A percentile compares a stretch with the other conserved stretches of the same genome.
Evolutionary conservation across 306 rosid species (phyloP).

Genomic region (Cucurbita argyrosperma): DNA sequence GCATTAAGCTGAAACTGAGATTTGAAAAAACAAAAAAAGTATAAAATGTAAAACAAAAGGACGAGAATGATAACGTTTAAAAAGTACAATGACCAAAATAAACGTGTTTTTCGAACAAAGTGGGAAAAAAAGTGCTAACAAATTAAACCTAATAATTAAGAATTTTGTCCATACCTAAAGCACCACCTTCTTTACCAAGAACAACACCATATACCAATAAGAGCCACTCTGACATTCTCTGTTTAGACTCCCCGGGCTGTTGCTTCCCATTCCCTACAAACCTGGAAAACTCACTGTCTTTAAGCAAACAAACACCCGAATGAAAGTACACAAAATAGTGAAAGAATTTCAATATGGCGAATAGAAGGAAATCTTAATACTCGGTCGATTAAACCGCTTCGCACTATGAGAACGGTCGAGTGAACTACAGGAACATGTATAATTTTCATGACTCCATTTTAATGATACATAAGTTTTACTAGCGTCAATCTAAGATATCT

Average conservation of each 20-base stretch:
- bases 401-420: neutral
- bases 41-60: neutral
- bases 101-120: too few relatives aligned
- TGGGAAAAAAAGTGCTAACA: neutral
- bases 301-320: neutral
- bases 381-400: neutral
- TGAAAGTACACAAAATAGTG: neutral
- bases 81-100: neutral
- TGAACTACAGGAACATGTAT: neutral
- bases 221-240: conserved; percentile 67
- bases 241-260: conserved; percentile 53
- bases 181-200: conserved; percentile 98
- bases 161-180: conserved; percentile 43
- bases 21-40: neutral
- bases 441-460: neutral
- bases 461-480: neutral
- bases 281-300: conserved; percentile 35
- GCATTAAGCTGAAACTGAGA: neutral
- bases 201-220: conserved; percentile 91
- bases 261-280: conserved; percentile 94
- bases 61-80: neutral
- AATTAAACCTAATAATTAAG: neutral
- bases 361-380: neutral
- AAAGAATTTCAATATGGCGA: neutral
- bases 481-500: neutral